Evolutionary conservation across 768 basidiomycete species (phyloP).

Genomic region (Auriscalpium microsporum): DNA sequence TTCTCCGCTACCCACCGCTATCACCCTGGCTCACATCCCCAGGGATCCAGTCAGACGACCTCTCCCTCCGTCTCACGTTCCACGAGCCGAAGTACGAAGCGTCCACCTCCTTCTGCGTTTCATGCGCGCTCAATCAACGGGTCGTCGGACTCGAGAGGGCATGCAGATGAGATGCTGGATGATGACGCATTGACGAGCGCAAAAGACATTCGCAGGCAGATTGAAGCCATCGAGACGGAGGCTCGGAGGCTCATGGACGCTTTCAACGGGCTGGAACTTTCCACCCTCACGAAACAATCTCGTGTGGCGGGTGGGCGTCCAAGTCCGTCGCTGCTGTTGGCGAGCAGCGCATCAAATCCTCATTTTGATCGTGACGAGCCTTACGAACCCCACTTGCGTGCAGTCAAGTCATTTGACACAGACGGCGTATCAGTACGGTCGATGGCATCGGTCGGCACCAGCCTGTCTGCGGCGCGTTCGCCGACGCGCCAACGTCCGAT

Average conservation of each 20-base stretch:
- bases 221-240: slow-evolving; percentile 63
- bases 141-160: slow-evolving; percentile 18
- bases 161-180: slow-evolving; percentile 33
- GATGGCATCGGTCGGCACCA: slow-evolving; percentile 11
- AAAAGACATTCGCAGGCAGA: slow-evolving; percentile 56
- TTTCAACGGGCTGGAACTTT: slow-evolving; percentile 72
- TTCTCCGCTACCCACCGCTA: neutral
- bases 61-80: slow-evolving; percentile 29
- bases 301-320: slow-evolving; percentile 21
- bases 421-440: slow-evolving; percentile 16
- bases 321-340: slow-evolving; percentile 13
- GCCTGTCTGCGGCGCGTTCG: slow-evolving; percentile 10
- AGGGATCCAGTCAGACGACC: slow-evolving; percentile 9
- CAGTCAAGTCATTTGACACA: slow-evolving; percentile 2
- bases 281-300: slow-evolving; percentile 46
- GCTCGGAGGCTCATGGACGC: slow-evolving; percentile 65
- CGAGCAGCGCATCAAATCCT: neutral
- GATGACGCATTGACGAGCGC: slow-evolving; percentile 53
- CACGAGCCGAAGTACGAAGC: slow-evolving; percentile 17
- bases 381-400: neutral
- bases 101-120: slow-evolving; percentile 26
- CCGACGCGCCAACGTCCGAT: slow-evolving; percentile 5
- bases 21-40: no score
- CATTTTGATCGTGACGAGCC: no score
- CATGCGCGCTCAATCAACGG: slow-evolving; percentile 9